Evolutionary conservation across 208 protist genomes (phyloP).

Genomic region (Crithidia sp.): DNA sequence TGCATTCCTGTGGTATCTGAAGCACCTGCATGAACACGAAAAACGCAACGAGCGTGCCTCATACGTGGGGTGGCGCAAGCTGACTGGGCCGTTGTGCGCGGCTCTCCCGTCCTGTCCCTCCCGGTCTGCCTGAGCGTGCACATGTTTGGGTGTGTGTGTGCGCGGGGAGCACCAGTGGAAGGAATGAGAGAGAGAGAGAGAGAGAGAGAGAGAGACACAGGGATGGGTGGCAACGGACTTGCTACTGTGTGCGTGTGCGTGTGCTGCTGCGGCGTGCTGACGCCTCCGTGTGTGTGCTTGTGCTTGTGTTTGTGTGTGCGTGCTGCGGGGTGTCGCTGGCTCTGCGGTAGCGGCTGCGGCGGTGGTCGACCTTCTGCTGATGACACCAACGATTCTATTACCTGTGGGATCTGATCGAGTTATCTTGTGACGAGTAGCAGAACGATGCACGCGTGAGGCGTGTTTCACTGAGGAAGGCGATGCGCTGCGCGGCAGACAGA

Average conservation of each 20-base stretch:
- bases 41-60: conserved; percentile 56
- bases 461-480: conserved; percentile 29
- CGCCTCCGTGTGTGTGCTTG: too few species aligned
- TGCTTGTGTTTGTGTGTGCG: not conserved
- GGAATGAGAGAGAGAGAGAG: not conserved
- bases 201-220: too few species aligned
- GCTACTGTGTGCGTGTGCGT: not conserved
- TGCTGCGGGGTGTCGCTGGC: not conserved
- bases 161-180: too few species aligned
- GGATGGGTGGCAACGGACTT: too few species aligned
- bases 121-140: not conserved
- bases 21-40: conserved; percentile 37
- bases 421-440: conserved; percentile 22
- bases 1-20: conserved; percentile 89
- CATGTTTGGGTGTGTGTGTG: conserved; percentile 9
- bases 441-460: conserved; percentile 33
- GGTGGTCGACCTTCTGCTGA: conserved; percentile 20
- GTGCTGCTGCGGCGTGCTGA: too few species aligned
- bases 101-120: too few species aligned
- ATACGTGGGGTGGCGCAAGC: conserved; percentile 19
- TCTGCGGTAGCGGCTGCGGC: too few species aligned
- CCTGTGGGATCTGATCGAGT: conserved; percentile 49
- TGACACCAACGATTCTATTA: conserved; percentile 45
- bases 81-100: conserved; percentile 14
- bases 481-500: not conserved